phyloP scores from a whole-genome alignment of 257 asterid genomes.

The Solanum appendiculatum region DNA sequence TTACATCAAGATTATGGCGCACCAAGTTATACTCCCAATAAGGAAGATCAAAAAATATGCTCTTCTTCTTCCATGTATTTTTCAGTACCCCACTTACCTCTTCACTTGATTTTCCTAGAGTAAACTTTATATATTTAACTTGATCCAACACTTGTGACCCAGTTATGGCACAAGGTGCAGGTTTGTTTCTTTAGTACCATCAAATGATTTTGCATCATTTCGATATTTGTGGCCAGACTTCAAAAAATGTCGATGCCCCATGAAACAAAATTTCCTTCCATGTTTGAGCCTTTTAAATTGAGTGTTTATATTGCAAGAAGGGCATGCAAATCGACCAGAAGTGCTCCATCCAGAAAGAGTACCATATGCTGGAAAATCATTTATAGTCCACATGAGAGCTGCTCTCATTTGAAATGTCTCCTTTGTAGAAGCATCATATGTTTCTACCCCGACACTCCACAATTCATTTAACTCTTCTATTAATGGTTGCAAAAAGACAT shows the following conservation, averaged over 20 bases:
- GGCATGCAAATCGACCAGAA: no score
- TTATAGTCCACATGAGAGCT: neutral
- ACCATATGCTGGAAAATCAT: neutral
- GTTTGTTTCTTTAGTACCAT: neutral
- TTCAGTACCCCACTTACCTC: neutral
- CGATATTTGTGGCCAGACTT: neutral
- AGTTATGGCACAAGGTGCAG: neutral
- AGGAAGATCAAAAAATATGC: neutral
- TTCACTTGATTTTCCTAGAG: neutral
- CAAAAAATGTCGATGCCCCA: neutral
- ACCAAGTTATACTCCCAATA: neutral
- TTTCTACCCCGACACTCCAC: neutral
- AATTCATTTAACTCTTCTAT: neutral
- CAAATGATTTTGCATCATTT: neutral
- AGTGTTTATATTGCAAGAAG: neutral
- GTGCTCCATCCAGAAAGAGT: neutral
- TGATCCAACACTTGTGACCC: neutral
- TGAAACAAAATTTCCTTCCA: neutral
- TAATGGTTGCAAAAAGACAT: neutral
- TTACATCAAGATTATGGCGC: neutral
- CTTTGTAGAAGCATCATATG: neutral
- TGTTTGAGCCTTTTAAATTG: no score
- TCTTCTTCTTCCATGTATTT: neutral
- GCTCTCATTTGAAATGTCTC: neutral
- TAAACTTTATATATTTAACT: neutral